Evolutionary conservation across 768 basidiomycete species (phyloP), one percentile per base, ranked within the genome.

Genomic region (Pleurotus salmoneostramineus): DNA sequence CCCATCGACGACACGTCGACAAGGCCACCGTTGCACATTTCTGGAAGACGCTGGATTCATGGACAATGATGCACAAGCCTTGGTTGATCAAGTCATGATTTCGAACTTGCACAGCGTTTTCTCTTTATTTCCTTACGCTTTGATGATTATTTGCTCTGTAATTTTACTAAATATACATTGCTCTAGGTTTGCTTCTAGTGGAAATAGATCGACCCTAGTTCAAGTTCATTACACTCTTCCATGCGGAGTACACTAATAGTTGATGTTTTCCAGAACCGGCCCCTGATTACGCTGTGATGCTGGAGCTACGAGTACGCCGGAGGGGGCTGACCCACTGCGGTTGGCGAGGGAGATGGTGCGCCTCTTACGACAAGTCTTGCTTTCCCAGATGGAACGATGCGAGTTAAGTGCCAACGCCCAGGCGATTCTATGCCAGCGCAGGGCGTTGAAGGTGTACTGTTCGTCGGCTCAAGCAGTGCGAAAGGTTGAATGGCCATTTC

Each of bases 1-100:
- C 87, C 10, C 80, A 87, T 61, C 82, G 93, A 60, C 83, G 97
- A 62, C 95, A 98, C 69, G 85, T 93, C 17, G 97, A 99, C 76
- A 94, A 96, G 69, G 89, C 92, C 12, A 88, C 91, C 3, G 95
- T 98, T 0, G 95, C 94, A 2, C 90, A 95, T 58, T 98, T 99
- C 65, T 99, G 97, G 97, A 89, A 93, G 66, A 83, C 82, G 17
- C 75, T 98, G 17, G 96, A 98, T 65, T 81, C 82, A 21, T 95
- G 92, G 93, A 91, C 90, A 65, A 71, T 81, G 62, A 66, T 78
- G 6, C 88, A 94, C 69, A 95, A 94, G 70, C 89, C 91, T 3
- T 88, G 85, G 77, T 68, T 95, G 51, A 80, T 89, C 69, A 76
- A 71, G 47, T 56, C 59, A 21, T 72, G 57, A 63, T 46, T n/a